A percentile compares a stretch with the other conserved stretches of the same genome.
Conservation (phyloP, 2,329 filamentous ascomycete genomes). For the Fusarium sacchari region DNA sequence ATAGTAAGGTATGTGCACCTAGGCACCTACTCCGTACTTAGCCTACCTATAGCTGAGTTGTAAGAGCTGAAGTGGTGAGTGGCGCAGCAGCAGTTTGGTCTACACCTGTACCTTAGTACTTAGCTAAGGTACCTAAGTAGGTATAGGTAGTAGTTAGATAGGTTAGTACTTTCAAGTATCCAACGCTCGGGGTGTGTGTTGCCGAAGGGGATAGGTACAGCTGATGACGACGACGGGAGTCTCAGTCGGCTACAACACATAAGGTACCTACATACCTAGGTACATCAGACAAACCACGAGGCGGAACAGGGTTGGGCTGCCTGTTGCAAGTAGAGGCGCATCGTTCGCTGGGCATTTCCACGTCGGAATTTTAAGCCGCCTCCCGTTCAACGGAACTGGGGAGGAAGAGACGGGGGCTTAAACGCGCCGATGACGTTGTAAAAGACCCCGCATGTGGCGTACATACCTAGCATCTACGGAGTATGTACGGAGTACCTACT, state of each 20-base stretch:
- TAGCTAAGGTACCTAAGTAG: too few relatives aligned
- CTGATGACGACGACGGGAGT: conserved; percentile 1
- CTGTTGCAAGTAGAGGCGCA: neutral
- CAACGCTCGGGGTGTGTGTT: too few relatives aligned
- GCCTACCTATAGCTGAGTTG: neutral
- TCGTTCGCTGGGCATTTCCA: conserved; percentile 4
- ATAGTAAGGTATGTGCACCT: too few relatives aligned
- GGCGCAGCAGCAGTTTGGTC: neutral
- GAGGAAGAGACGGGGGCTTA: neutral
- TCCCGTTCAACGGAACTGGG: neutral
- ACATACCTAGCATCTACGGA: too few relatives aligned
- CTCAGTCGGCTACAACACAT: neutral
- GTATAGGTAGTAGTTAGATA: too few relatives aligned
- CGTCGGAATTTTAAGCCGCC: conserved; percentile 5
- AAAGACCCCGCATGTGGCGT: conserved; percentile 31
- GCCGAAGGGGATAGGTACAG: neutral
- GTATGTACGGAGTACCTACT: too few relatives aligned
- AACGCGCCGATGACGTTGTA: conserved; percentile 17
- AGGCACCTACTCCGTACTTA: too few relatives aligned
- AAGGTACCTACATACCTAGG: neutral
- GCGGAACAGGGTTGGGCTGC: neutral
- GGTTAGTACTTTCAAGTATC: too few relatives aligned
- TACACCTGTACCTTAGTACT: too few relatives aligned
- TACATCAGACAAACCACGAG: conserved; percentile 1
- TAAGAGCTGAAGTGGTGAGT: conserved; percentile 1